These are phyloP conservation scores for Arthrobotrys megalospora DNA, from an alignment of 2,329 filamentous ascomycete genomes.

Conservation along the genomic window DNA sequence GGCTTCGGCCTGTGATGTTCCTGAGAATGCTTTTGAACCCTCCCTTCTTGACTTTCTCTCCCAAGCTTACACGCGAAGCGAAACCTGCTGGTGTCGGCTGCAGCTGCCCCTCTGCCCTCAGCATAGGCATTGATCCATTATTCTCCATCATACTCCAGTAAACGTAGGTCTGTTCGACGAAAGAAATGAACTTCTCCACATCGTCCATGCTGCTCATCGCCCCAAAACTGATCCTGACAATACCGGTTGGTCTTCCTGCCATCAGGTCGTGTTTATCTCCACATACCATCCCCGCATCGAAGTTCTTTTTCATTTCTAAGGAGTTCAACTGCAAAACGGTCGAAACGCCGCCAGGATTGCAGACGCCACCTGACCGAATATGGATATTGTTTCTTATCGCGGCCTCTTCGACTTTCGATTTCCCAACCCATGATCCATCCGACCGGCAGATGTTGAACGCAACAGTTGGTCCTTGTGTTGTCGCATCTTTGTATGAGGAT, in stretches of 20 bases:
- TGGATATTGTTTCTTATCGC: conserved; percentile 74
- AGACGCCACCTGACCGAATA: conserved; percentile 74
- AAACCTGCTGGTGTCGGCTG: background rate
- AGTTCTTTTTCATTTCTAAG: conserved; percentile 73
- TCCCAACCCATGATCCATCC: conserved; percentile 73
- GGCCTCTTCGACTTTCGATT: conserved; percentile 74
- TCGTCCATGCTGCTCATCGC: conserved; percentile 75
- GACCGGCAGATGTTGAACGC: conserved; percentile 75
- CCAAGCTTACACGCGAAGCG: background rate
- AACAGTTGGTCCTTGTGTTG: conserved; percentile 74
- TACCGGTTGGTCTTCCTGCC: conserved; percentile 73
- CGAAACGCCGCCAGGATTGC: conserved; percentile 72
- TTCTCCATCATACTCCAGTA: background rate
- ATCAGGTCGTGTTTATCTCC: conserved; percentile 72
- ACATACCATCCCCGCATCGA: conserved; percentile 74
- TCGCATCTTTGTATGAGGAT: conserved; percentile 70
- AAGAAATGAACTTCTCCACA: conserved; percentile 71
- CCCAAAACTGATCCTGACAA: conserved; percentile 75
- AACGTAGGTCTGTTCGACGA: conserved; percentile 68
- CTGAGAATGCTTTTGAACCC: conserved; percentile 26
- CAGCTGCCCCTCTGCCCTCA: background rate
- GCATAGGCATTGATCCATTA: background rate
- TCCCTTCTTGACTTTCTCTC: conserved; percentile 15
- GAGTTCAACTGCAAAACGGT: conserved; percentile 71
- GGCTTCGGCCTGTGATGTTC: conserved; percentile 28